Percentiles rank a stretch among this genome's conserved stretches.
These are phyloP conservation scores for Daldinia sp. DNA, from an alignment of 2,329 filamentous ascomycete species.

Conservation along the genomic window DNA sequence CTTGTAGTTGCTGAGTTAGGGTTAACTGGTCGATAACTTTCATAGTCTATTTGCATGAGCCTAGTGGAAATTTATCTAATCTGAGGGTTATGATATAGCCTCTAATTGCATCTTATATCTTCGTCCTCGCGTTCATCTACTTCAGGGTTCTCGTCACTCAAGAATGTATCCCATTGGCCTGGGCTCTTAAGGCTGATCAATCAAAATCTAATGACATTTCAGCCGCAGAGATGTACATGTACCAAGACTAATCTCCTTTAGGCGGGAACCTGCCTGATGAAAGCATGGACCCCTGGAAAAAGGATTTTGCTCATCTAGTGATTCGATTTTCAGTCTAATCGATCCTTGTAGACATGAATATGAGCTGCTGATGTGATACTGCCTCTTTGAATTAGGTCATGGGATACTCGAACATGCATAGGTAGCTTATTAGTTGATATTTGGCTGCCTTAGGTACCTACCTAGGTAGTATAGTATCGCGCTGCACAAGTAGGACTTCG, in stretches of 20 bases:
- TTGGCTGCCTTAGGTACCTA: background rate
- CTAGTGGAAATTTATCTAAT: too few relatives aligned
- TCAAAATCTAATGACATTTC: background rate
- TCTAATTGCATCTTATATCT: background rate
- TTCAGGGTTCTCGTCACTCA: background rate
- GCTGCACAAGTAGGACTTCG: background rate
- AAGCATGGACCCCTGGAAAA: background rate
- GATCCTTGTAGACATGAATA: background rate
- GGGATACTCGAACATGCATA: background rate
- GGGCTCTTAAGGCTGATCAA: background rate
- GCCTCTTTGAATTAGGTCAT: background rate
- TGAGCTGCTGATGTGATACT: background rate
- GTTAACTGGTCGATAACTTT: background rate
- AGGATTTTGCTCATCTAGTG: background rate
- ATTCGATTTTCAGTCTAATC: background rate
- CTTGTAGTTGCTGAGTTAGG: background rate
- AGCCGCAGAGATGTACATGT: background rate
- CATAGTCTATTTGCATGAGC: background rate
- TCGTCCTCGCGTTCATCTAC: background rate
- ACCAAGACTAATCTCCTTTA: background rate
- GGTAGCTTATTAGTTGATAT: background rate
- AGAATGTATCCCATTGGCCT: background rate
- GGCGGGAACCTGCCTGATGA: background rate
- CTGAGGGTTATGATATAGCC: background rate
- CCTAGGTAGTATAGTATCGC: too few relatives aligned